Evolutionary conservation across 2,329 filamentous ascomycete species (phyloP).

Genomic region (Aspergillaceae sp.): DNA sequence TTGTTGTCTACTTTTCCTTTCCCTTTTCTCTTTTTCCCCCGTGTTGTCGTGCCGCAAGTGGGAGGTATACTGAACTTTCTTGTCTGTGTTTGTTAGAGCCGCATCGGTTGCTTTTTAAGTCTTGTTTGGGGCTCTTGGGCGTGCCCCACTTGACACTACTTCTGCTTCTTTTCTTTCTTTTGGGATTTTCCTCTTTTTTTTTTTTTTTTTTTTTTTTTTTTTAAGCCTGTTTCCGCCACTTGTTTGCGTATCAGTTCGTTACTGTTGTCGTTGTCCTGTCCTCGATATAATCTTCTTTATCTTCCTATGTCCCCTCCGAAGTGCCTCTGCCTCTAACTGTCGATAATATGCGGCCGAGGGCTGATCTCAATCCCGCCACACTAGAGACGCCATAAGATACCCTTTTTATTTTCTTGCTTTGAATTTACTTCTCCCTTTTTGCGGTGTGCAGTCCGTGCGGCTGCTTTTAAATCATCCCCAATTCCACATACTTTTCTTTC

Average conservation of each 20-base stretch:
- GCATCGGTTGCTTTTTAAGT: neutral
- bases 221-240: neutral
- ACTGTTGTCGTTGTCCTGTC: no score
- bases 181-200: neutral
- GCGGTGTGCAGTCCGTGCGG: neutral
- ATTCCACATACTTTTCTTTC: neutral
- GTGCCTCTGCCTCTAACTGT: neutral
- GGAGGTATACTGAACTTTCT: neutral
- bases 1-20: no score
- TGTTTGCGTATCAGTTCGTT: neutral
- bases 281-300: neutral
- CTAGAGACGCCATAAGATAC: slow-evolving; percentile 7
- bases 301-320: neutral
- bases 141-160: neutral
- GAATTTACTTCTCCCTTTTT: neutral
- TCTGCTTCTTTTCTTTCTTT: neutral
- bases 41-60: neutral
- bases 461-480: neutral
- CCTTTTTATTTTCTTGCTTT: slow-evolving; percentile 1
- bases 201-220: neutral
- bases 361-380: slow-evolving; percentile 6
- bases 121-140: neutral
- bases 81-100: neutral
- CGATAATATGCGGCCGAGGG: slow-evolving; percentile 9
- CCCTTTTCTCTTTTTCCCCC: slow-evolving; percentile 4